phyloP scores from a whole-genome alignment of 148 eudicot species.

The Salicornia ramosissima region DNA sequence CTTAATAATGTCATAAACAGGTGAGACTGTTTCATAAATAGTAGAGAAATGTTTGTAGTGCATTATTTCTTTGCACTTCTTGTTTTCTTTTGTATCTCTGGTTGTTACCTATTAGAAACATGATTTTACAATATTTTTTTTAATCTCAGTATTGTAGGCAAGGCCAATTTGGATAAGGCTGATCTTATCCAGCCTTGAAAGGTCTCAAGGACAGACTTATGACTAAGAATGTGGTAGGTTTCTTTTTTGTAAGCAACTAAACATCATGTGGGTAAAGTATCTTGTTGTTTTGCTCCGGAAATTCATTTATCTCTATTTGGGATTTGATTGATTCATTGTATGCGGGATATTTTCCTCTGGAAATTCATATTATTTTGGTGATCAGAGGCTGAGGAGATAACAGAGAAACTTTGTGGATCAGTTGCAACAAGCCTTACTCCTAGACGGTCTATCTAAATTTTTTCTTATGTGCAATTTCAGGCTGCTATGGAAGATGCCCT shows the following conservation, averaged over 20 bases:
- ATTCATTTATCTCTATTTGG: background rate
- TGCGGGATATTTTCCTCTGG: no score
- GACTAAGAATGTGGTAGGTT: conserved; percentile 99
- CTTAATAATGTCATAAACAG: no score
- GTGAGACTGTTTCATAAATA: no score
- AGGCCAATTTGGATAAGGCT: no score
- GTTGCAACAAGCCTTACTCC: conserved; percentile 84
- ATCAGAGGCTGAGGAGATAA: conserved; percentile 88
- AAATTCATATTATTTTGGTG: conserved; percentile 16
- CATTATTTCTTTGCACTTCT: no score
- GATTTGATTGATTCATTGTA: no score
- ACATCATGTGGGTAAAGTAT: no score
- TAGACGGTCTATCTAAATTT: conserved; percentile 43
- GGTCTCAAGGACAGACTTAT: no score
- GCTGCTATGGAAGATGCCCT: conserved; percentile 98
- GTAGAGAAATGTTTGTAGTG: no score
- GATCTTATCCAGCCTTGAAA: no score
- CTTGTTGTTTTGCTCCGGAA: background rate
- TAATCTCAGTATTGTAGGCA: no score
- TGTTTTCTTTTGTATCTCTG: conserved; percentile 8
- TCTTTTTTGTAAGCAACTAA: conserved; percentile 1
- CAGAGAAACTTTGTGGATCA: conserved; percentile 93
- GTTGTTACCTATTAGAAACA: background rate
- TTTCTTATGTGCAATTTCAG: conserved; percentile 31
- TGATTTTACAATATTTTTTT: conserved; percentile 16